Evolutionary conservation across 1,139 yeast genomes (phyloP), one percentile per base, ranked within the genome.

Genomic region (Pneumocystis jirovecii): DNA sequence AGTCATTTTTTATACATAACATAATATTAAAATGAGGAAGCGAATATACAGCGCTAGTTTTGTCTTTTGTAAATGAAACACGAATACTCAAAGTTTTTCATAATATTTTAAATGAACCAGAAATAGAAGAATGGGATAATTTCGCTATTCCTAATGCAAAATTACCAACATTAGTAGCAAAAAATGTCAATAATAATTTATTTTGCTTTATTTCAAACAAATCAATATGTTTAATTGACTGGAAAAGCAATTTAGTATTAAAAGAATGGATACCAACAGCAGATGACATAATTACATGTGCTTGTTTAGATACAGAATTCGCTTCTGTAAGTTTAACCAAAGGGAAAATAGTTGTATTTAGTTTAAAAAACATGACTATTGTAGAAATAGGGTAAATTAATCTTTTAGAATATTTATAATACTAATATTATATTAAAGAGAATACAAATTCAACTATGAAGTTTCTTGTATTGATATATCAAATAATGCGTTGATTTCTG

Each of bases 41-140:
- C 15, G 56, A 44, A 21, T 44, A 19, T 44, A 21, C 56, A 44
- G 61, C 67, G 10, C 57, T 69, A 35, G 66, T 69, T 3, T 67
- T 66, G 5, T 68, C 70, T 4, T 67, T 68, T 57, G 66, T 69
- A 7, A 68, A 68, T 42, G 63, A 62, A 60, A 65, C 70, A 29
- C 64, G 63, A 21, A 64, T 69, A n/a, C 64, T 67, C 39, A 64
- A 64, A 37, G 65, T 67, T 35, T 63, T 64, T 50, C 35, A 37
- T 21, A 60, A 60, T 60, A 59, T 62, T 7, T 66, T 62, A 7
- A 63, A 50, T 1, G 69, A 65, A 21, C 56, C 56, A 19, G 66
- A 64, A n/a, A 39, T 68, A 25, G 65, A 64, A 17, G 69, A 67
- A 42, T 40, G 68, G 34, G 61, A 62, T 3, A 64, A 45, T 3